Base-by-base conservation (phyloP, 108 stramenopile species). In the Skeletonema marinoi region DNA sequence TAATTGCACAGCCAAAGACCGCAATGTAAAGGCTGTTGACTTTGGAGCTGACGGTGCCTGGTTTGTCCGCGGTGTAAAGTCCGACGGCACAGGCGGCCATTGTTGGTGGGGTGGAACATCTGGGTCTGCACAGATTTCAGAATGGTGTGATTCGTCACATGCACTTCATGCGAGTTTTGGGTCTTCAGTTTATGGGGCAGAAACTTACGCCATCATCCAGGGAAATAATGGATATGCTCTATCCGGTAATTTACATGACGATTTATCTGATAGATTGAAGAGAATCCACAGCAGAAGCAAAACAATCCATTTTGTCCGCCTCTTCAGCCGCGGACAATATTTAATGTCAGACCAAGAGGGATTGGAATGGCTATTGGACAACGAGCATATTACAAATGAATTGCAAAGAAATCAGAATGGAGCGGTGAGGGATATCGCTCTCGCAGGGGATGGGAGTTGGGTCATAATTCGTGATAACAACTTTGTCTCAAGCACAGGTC, bases 341-440 rank as follows among this genome's bases (percentile, higher is more conserved):
- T 79, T 73, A 17, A 74, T 79, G 1, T 73, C 71, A 21, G 71
- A 79, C n/a, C n/a, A n/a, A n/a, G n/a, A n/a, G n/a, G n/a, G n/a
- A n/a, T n/a, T n/a, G n/a, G n/a, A n/a, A n/a, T n/a, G n/a, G n/a
- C n/a, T n/a, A n/a, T n/a, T n/a, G n/a, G n/a, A n/a, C n/a, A n/a
- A n/a, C n/a, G n/a, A n/a, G n/a, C n/a, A n/a, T n/a, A n/a, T n/a
- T n/a, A n/a, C n/a, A n/a, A n/a, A n/a, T n/a, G n/a, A n/a, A n/a
- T n/a, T n/a, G n/a, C n/a, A n/a, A n/a, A n/a, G n/a, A n/a, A n/a
- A n/a, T n/a, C n/a, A n/a, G n/a, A n/a, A n/a, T n/a, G n/a, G n/a
- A n/a, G n/a, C n/a, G n/a, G n/a, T n/a, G n/a, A n/a, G n/a, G n/a
- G n/a, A n/a, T n/a, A n/a, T n/a, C n/a, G n/a, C n/a, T n/a, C n/a